phyloP scores from a whole-genome alignment of 441 rosid genomes.

The Erodium moschatum region DNA sequence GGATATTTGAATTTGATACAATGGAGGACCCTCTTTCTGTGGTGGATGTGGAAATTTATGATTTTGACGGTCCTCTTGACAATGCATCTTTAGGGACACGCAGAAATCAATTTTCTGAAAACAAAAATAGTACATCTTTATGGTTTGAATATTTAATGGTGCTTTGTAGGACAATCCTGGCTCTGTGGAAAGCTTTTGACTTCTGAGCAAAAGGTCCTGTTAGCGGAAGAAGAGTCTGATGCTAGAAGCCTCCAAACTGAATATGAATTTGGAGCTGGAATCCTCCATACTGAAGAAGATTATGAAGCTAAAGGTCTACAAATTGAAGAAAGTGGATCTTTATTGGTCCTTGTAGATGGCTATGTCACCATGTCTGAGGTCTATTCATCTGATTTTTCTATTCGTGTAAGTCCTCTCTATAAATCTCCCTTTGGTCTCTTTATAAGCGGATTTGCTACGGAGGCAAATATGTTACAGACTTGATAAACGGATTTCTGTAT shows the following conservation, averaged over 20 bases:
- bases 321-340: conserved; percentile 61
- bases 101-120: conserved; percentile 78
- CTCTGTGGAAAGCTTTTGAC: conserved; percentile 90
- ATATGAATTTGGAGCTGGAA: neutral
- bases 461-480: conserved; percentile 66
- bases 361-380: conserved; percentile 49
- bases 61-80: conserved; percentile 89
- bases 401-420: conserved; percentile 48
- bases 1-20: conserved; percentile 94
- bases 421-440: no score
- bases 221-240: conserved; percentile 89
- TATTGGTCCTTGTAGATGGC: conserved; percentile 78
- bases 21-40: conserved; percentile 95
- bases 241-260: conserved; percentile 42
- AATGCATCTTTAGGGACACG: conserved; percentile 76
- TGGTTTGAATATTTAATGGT: conserved; percentile 6
- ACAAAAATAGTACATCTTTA: conserved; percentile 55
- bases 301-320: conserved; percentile 5
- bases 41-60: conserved; percentile 79
- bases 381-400: conserved; percentile 47
- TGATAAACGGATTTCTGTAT: conserved; percentile 60
- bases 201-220: conserved; percentile 83
- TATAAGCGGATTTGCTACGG: no score
- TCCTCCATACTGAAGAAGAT: neutral
- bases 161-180: conserved; percentile 78